phyloP scores from a whole-genome alignment of 768 basidiomycete genomes.

The Atractiella rhizophila region DNA sequence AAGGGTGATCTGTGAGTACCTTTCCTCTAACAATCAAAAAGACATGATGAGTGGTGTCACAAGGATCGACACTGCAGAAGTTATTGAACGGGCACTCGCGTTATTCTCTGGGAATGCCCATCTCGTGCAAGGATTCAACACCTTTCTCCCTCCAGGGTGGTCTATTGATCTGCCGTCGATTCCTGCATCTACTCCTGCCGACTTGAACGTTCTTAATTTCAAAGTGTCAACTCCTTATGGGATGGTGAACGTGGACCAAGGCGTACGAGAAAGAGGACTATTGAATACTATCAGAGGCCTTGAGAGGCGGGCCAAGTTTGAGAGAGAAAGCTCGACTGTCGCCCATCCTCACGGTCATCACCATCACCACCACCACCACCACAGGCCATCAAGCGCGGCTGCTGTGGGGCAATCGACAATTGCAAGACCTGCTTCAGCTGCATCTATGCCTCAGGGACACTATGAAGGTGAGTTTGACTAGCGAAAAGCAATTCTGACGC shows the following conservation, averaged over 20 bases:
- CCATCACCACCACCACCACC: constrained; percentile 1
- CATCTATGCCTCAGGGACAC: background rate
- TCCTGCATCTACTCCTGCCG: too few species aligned
- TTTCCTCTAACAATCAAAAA: background rate
- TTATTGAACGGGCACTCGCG: constrained; percentile 78
- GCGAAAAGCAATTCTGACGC: background rate
- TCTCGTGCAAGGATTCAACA: constrained; percentile 94
- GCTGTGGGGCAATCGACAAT: too few species aligned
- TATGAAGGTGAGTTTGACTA: background rate
- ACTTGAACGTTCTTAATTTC: too few species aligned
- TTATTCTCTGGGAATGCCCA: constrained; percentile 73
- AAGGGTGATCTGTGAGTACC: constrained; percentile 44
- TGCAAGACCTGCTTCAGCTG: constrained; percentile 1
- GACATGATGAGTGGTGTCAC: constrained; percentile 8
- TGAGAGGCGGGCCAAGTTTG: too few species aligned
- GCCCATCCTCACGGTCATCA: background rate
- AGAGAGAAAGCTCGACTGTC: too few species aligned
- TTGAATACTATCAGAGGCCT: too few species aligned
- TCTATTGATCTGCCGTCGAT: too few species aligned
- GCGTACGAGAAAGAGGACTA: too few species aligned
- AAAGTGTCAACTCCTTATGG: too few species aligned
- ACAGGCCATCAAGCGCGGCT: too few species aligned
- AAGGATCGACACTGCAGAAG: constrained; percentile 93
- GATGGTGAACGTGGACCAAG: too few species aligned
- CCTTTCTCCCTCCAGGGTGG: constrained; percentile 80